phyloP scores from a whole-genome alignment of 2,329 filamentous ascomycete species.

The Aphanoascus verrucosus region DNA sequence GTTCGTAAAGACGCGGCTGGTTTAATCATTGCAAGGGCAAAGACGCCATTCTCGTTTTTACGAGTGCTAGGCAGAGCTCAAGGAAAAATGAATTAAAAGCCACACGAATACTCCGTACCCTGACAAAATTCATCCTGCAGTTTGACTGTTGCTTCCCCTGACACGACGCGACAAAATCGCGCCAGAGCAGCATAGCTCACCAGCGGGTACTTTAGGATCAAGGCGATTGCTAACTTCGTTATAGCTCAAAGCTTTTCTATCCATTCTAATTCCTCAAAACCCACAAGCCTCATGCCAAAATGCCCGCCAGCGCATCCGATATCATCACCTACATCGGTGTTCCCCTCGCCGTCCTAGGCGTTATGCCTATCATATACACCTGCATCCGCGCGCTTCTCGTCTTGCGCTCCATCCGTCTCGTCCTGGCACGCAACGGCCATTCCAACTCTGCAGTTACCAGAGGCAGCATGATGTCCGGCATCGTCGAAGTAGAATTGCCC shows the following conservation, averaged over 20 bases:
- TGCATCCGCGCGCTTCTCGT: slow-evolving; percentile 50
- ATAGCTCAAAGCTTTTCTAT: not conserved
- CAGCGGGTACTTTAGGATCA: no score
- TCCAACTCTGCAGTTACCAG: slow-evolving; percentile 48
- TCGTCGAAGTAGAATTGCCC: slow-evolving; percentile 56
- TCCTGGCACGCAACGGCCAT: slow-evolving; percentile 45
- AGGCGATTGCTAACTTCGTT: not conserved
- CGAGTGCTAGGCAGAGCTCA: no score
- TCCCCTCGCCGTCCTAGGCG: slow-evolving; percentile 48
- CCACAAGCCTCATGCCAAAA: not conserved
- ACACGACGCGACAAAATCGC: no score
- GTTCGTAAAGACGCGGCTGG: not conserved
- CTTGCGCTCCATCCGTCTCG: slow-evolving; percentile 49
- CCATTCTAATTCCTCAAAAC: not conserved
- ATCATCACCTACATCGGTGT: slow-evolving; percentile 49
- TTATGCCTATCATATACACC: slow-evolving; percentile 57
- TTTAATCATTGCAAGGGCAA: not conserved
- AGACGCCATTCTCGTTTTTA: not conserved
- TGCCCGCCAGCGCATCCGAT: slow-evolving; percentile 29
- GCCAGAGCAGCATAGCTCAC: no score
- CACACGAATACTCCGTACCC: no score
- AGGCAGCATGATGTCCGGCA: slow-evolving; percentile 53
- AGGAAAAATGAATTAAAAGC: no score
- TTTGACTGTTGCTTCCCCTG: no score
- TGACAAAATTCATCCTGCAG: no score